Base-by-base conservation (phyloP, 176 grass and related monocot species). In the Canna indica region DNA sequence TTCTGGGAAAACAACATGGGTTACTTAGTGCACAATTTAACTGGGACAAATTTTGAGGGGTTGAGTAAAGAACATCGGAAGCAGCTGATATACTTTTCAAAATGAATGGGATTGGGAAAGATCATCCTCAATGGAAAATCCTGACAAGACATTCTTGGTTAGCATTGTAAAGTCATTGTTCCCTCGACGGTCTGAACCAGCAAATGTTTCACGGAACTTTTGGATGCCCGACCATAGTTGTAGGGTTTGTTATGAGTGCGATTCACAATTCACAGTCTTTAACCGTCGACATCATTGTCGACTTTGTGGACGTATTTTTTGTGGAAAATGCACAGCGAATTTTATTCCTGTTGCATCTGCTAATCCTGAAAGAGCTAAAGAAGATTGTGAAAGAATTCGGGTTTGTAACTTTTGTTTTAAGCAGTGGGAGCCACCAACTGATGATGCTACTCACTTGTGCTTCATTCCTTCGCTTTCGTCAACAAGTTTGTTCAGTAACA, bases 151-250 rank as follows among this genome's bases (percentile, higher is more conserved):
- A 59, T 83, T 88, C 79, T 75, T 82, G 53, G 89, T 91, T 76
- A 80, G 79, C 67, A 78, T 86, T 77, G 62, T 99, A 59, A 91
- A 79, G 69, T 99, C 89, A 59, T 99, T 84, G 86, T 64, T 99
- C 71, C 84, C 79, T 42, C 36, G 76, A 11, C 76, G 67, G 17
- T 87, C 86, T 44, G 83, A 90, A 25, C 78, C 80, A 27, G 79
- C 86, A 45, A 99, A 93, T 93, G 79, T 93, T 53, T 93, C 94
- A 5, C 87, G 72, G 73, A 87, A 88, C 69, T 99, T 93, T 73
- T 93, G 94, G 94, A 99, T 99, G 94, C 90, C 89, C 2, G 94
- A 99, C 47, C 82, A 87, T 73, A 99, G 94, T 68, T 99, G 94
- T 47, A 83, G 82, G 47, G 77, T 84, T 72, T 99, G 89, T 74